Conservation (phyloP, 2,329 filamentous ascomycete genomes). For the Xylariaceae sp. region DNA sequence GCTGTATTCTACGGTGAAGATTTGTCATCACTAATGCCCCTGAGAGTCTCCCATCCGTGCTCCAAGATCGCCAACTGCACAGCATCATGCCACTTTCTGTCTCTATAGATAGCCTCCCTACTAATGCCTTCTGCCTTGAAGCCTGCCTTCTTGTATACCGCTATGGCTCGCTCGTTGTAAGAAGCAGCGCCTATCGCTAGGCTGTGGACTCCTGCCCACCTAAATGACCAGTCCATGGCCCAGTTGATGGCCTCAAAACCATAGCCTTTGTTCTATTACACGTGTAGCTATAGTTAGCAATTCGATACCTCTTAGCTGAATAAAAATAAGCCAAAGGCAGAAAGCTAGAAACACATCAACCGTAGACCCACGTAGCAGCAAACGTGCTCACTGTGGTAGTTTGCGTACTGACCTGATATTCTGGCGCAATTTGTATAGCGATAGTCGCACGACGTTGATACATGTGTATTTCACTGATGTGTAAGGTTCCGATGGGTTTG, state of each 20-base stretch:
- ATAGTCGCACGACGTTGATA: conserved; percentile 20
- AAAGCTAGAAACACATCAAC: not conserved
- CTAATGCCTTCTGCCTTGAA: conserved; percentile 51
- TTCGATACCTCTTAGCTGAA: conserved; percentile 37
- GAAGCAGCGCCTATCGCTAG: conserved; percentile 48
- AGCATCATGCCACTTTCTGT: conserved; percentile 48
- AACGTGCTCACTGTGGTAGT: not conserved
- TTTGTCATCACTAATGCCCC: conserved; percentile 1
- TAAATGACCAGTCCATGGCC: conserved; percentile 54
- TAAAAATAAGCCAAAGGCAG: conserved; percentile 34
- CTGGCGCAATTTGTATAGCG: conserved; percentile 10
- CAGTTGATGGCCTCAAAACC: conserved; percentile 54
- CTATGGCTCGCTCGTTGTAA: conserved; percentile 50
- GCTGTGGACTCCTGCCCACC: conserved; percentile 50
- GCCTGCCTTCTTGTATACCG: conserved; percentile 52
- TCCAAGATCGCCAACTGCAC: conserved; percentile 47
- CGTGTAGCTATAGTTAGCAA: conserved; percentile 31
- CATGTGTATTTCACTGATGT: not conserved
- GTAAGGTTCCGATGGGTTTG: conserved; percentile 11
- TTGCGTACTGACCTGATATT: conserved; percentile 10
- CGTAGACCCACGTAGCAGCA: not conserved
- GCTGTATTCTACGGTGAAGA: not conserved
- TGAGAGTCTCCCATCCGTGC: conserved; percentile 43
- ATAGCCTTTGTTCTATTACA: conserved; percentile 49
- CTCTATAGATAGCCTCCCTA: conserved; percentile 50